Base-by-base conservation (phyloP, 2,329 filamentous ascomycete genomes). In the Pyricularia sp. region DNA sequence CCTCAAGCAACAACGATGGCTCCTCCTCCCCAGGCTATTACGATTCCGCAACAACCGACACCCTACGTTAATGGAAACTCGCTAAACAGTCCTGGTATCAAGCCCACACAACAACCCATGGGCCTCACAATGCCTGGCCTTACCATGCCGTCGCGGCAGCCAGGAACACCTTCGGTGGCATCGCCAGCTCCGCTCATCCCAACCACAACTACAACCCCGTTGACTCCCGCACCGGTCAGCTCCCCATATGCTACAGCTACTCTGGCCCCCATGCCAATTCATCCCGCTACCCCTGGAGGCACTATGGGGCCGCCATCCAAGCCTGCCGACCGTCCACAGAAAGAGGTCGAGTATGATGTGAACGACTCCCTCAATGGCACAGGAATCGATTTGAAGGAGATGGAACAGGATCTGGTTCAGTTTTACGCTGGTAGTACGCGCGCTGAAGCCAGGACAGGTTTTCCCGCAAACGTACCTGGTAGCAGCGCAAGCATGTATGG, bases 341-440 rank as follows among this genome's bases (percentile, higher is more conserved):
- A 88, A 72, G 84, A 85, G 68, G 83, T 84, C 69, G 81, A 86
- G 69, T 88, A 94, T 73, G 92, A 97, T 74, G 85, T 94, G 64
- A 92, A 90, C 72, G 94, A 97, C 79, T 91, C 93, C 67, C 80
- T 97, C 68, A 90, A 90, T 23, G 92, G 91, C 23, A 94, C 93
- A 20, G 93, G 93, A 66, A 93, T 97, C 71, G 92, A 97, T 80
- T 80, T 97, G 65, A 89, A 90, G 70, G 93, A 93, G 72, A 94
- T 97, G 78, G 92, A 96, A 75, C 92, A 93, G 73, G 92, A 88
- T 72, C 84, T 95, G 77, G 89, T 92, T 64, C 88, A 88, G 70
- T 82, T 88, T 69, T 90, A 88, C 75, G 85, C 86, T 64, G 79
- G 82, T 68, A 74, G 77, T 68, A 79, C 76, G 68, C 72, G 74